Evolutionary conservation across 805 yeast genomes (phyloP).

Genomic region (Spathaspora hagerdaliae): DNA sequence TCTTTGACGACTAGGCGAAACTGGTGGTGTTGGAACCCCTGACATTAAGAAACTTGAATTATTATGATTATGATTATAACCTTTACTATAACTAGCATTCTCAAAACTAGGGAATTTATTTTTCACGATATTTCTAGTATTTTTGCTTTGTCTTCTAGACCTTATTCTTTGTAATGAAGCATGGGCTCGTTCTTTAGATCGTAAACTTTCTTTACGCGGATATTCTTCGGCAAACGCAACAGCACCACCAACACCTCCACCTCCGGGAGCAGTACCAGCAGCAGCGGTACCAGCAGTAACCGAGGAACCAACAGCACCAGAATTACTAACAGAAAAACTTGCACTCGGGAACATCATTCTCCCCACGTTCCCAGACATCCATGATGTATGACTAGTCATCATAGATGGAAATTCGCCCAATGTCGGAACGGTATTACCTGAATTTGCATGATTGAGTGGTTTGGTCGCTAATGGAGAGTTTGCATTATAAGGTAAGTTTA

Average conservation of each 20-base stretch:
- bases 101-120: constrained; percentile 22
- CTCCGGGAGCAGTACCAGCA: no score
- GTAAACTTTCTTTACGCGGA: constrained; percentile 15
- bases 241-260: background rate
- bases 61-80: no score
- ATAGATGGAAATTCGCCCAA: constrained; percentile 40
- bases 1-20: background rate
- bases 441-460: constrained; percentile 8
- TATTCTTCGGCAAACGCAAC: constrained; percentile 1
- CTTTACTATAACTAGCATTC: background rate
- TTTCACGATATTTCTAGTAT: constrained; percentile 25
- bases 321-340: no score
- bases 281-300: background rate
- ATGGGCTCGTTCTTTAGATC: constrained; percentile 61
- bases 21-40: constrained; percentile 5
- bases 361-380: background rate
- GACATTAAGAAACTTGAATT: constrained; percentile 11
- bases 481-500: constrained; percentile 23
- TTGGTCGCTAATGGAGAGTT: constrained; percentile 13
- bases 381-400: constrained; percentile 5
- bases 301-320: constrained; percentile 6
- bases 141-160: constrained; percentile 51
- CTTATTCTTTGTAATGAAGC: constrained; percentile 61
- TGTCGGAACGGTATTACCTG: constrained; percentile 34
- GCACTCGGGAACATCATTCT: background rate